Base-by-base conservation (phyloP, 2,329 filamentous ascomycete species). In the Ophiocordyceps robertsii region DNA sequence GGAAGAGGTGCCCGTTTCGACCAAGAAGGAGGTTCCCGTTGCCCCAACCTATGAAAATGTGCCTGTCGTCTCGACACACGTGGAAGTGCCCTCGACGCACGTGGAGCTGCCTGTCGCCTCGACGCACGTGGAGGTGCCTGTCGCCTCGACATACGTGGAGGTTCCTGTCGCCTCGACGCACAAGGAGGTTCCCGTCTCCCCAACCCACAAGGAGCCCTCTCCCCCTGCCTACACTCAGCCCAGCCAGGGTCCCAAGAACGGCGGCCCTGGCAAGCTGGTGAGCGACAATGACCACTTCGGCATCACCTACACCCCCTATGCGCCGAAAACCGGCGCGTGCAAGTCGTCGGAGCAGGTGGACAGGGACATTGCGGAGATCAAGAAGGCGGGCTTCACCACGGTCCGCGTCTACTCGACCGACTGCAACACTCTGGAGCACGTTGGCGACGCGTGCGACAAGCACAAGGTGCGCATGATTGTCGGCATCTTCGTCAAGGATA, bases 401-500 rank as follows among this genome's bases (percentile, higher is more conserved):
- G 62, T 90, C 60, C 89, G 90, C 62, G 71, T 92, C 59, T 96
- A 96, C 78, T 86, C 82, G 50, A 89, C 88, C 52, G 89, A 95
- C 75, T 96, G 90, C 73, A 72, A 75, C 64, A 82, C 82, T 43
- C 82, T 94, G 47, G 65, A 79, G 59, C 80, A 76, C 63, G 80
- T 95, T 45, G 85, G 85, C 49, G 63, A 66, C 37, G 84, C 85
- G 46, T 80, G 74, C 65, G 63, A 73, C 55, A 62, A 74, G 53
- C 59, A 80, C 62, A 80, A 82, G 46, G 58, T 95, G 46, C 80
- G 82, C 62, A 69, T 95, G 63, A 90, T 95, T 62, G 67, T 93
- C 47, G 90, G 90, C 62, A 74, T 96, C 68, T 95, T 82, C 71
- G 82, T 95, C 62, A 80, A 82, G 65, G 67, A 65, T 50, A 69